Conservation (phyloP, 495 filamentous ascomycete genomes). For the Hypoxylon perforatum region DNA sequence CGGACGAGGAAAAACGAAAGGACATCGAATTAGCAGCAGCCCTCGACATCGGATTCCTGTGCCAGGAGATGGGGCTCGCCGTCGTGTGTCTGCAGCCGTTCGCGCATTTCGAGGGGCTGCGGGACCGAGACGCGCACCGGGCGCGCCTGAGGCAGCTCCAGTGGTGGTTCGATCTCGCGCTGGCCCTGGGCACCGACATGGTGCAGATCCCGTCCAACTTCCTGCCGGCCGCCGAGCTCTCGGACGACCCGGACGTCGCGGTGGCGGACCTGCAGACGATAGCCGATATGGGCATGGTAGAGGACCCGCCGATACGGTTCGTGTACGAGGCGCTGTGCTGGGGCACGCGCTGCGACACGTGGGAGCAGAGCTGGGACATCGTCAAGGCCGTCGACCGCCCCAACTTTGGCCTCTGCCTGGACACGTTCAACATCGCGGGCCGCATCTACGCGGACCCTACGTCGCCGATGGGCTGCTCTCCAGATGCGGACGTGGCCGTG, state of each 20-base stretch:
- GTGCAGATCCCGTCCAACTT: slow-evolving; percentile 82
- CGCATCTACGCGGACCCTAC: slow-evolving; percentile 79
- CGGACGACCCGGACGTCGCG: slow-evolving; percentile 67
- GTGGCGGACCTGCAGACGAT: slow-evolving; percentile 71
- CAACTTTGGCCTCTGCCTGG: slow-evolving; percentile 83
- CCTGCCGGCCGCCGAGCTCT: slow-evolving; percentile 66
- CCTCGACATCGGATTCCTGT: slow-evolving; percentile 62
- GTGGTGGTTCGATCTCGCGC: slow-evolving; percentile 75
- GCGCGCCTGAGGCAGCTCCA: slow-evolving; percentile 69
- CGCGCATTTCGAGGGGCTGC: slow-evolving; percentile 79
- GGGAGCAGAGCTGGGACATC: slow-evolving; percentile 79
- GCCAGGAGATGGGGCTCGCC: slow-evolving; percentile 65
- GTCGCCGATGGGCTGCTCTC: slow-evolving; percentile 60
- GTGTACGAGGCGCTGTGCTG: slow-evolving; percentile 83
- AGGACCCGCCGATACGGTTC: slow-evolving; percentile 70
- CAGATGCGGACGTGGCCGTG: slow-evolving; percentile 69
- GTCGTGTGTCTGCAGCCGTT: slow-evolving; percentile 84
- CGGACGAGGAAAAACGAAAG: too few relatives aligned
- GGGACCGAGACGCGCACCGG: slow-evolving; percentile 70
- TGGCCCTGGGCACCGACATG: slow-evolving; percentile 72
- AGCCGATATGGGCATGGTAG: slow-evolving; percentile 69
- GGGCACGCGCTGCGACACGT: slow-evolving; percentile 76
- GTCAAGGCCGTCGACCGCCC: slow-evolving; percentile 70
- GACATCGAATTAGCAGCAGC: slow-evolving; percentile 69
- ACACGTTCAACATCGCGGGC: slow-evolving; percentile 84